Percentiles rank a stretch among this genome's conserved stretches.
These are phyloP conservation scores for Fusarium poae DNA, from an alignment of 2,329 filamentous ascomycete species.

Conservation along the genomic window DNA sequence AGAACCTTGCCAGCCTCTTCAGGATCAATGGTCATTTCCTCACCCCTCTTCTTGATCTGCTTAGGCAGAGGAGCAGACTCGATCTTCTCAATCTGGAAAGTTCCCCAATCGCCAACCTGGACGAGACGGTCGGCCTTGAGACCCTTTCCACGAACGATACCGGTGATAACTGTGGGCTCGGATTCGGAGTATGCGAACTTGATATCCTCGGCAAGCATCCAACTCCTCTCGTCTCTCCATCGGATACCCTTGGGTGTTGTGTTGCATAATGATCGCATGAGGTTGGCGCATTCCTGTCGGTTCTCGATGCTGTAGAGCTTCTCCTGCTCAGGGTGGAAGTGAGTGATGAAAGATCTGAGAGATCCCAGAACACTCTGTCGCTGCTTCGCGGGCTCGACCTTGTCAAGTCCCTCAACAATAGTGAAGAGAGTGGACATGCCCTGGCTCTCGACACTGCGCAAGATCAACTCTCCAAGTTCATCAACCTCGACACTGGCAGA, in stretches of 20 bases:
- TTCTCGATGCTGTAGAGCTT: conserved; percentile 91
- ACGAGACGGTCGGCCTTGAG: conserved; percentile 91
- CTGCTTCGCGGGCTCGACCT: conserved; percentile 83
- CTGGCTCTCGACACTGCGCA: conserved; percentile 91
- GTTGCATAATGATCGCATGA: conserved; percentile 91
- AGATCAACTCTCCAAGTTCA: conserved; percentile 82
- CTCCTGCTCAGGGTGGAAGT: conserved; percentile 93
- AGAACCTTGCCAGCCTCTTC: conserved; percentile 69
- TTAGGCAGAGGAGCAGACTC: conserved; percentile 77
- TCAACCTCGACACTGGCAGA: conserved; percentile 89
- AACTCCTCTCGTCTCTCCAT: conserved; percentile 95
- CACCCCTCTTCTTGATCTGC: conserved; percentile 70
- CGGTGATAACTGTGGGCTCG: conserved; percentile 80
- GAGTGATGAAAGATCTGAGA: conserved; percentile 90
- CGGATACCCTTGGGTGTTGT: conserved; percentile 92
- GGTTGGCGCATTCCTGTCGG: conserved; percentile 89
- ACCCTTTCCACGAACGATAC: conserved; percentile 85
- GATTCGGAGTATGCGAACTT: conserved; percentile 73
- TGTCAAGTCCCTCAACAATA: conserved; percentile 82
- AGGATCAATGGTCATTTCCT: conserved; percentile 81
- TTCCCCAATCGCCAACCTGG: conserved; percentile 93
- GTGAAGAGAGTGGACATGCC: conserved; percentile 94
- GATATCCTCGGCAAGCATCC: conserved; percentile 91
- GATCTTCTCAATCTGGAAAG: conserved; percentile 93
- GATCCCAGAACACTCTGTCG: conserved; percentile 81